phyloP scores from a whole-genome alignment of 495 filamentous ascomycete species.

The Penicillium odoratum region DNA sequence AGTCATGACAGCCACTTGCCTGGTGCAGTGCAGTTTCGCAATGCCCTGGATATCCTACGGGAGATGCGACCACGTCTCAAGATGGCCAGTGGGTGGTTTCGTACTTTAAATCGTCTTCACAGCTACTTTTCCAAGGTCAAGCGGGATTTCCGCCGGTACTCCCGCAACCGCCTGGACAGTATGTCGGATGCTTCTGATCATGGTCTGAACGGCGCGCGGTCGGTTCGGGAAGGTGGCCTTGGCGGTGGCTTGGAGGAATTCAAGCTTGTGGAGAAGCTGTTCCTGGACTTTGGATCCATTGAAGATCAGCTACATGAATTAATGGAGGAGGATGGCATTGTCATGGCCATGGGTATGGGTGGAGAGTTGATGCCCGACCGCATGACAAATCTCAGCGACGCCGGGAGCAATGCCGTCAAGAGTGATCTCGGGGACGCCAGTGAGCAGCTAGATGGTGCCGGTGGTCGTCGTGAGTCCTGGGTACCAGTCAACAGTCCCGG shows the following conservation, averaged over 20 bases:
- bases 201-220: constrained; percentile 40
- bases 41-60: constrained; percentile 53
- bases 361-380: constrained; percentile 32
- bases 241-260: constrained; percentile 75
- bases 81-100: constrained; percentile 72
- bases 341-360: constrained; percentile 19
- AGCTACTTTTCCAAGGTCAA: constrained; percentile 66
- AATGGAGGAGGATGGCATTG: constrained; percentile 36
- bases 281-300: constrained; percentile 57
- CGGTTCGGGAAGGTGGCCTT: constrained; percentile 50
- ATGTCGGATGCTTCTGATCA: constrained; percentile 37
- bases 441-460: constrained; percentile 37
- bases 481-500: constrained; percentile 46
- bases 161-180: constrained; percentile 38
- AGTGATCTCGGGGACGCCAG: constrained; percentile 41
- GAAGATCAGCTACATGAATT: constrained; percentile 45
- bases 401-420: constrained; percentile 43
- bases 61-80: constrained; percentile 66
- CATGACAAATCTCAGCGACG: constrained; percentile 39
- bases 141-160: constrained; percentile 56
- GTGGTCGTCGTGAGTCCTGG: constrained; percentile 47
- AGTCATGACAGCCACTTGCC: constrained; percentile 33
- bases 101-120: constrained; percentile 66
- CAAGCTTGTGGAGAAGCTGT: constrained; percentile 57
- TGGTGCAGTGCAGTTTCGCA: constrained; percentile 44